A percentile compares a stretch with the other conserved stretches of the same genome.
These are phyloP conservation scores for Sungouiella blattae DNA, from an alignment of 805 yeast genomes.

Conservation along the genomic window DNA sequence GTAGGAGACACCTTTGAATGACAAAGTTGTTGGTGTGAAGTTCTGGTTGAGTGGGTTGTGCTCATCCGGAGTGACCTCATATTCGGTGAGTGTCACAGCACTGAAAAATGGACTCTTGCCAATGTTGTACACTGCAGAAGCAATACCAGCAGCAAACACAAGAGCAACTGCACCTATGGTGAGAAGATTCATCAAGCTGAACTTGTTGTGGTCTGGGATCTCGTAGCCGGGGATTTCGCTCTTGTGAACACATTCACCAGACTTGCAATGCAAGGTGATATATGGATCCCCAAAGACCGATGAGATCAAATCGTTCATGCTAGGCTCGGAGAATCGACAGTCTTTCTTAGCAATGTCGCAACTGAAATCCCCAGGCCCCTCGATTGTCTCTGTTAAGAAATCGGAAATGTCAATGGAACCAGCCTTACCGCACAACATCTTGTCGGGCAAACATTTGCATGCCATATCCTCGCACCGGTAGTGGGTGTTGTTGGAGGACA, in stretches of 20 bases:
- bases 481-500: constrained; percentile 60
- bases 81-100: constrained; percentile 21
- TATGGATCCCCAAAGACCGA: constrained; percentile 94
- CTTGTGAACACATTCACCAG: constrained; percentile 91
- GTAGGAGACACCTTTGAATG: constrained; percentile 74
- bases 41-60: constrained; percentile 45
- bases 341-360: constrained; percentile 62
- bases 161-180: constrained; percentile 42
- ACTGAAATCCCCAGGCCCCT: constrained; percentile 88
- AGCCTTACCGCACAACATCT: constrained; percentile 89
- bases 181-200: constrained; percentile 46
- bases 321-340: constrained; percentile 89
- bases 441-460: constrained; percentile 90
- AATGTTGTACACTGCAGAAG: constrained; percentile 45
- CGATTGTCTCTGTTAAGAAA: constrained; percentile 82
- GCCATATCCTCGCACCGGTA: constrained; percentile 73
- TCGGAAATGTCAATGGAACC: constrained; percentile 96
- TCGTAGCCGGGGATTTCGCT: constrained; percentile 91
- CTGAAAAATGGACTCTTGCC: constrained; percentile 61
- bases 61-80: constrained; percentile 27
- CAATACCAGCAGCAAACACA: constrained; percentile 40
- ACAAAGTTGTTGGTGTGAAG: constrained; percentile 64
- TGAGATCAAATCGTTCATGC: constrained; percentile 88
- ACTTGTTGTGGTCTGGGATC: constrained; percentile 50
- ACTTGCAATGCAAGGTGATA: constrained; percentile 73